A percentile compares a stretch with the other conserved stretches of the same genome.
Conservation (phyloP, 1,284 basidiomycete species). For the Puccinia coronata region DNA sequence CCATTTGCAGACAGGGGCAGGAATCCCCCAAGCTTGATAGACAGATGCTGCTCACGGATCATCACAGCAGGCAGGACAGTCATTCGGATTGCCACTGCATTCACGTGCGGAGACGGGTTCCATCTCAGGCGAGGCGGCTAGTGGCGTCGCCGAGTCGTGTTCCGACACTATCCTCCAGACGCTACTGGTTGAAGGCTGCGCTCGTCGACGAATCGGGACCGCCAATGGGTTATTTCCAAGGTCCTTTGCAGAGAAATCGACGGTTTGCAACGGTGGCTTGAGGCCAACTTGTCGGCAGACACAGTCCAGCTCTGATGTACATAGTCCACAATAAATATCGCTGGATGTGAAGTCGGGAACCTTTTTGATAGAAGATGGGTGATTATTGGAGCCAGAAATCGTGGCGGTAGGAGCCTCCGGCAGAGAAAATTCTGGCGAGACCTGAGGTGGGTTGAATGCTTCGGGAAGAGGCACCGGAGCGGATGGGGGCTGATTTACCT, state of each 20-base stretch:
- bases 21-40: background rate
- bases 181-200: constrained; percentile 29
- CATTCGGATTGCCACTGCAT: constrained; percentile 44
- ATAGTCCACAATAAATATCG: constrained; percentile 48
- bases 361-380: constrained; percentile 18
- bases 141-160: background rate
- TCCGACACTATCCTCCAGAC: constrained; percentile 29
- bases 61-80: constrained; percentile 46
- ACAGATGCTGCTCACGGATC: constrained; percentile 37
- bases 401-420: background rate
- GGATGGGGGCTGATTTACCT: background rate
- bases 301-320: constrained; percentile 47
- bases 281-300: constrained; percentile 47
- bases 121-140: background rate
- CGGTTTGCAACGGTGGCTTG: constrained; percentile 31
- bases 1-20: background rate
- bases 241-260: constrained; percentile 9
- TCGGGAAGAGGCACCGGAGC: background rate
- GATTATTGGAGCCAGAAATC: background rate
- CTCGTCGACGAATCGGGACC: constrained; percentile 30
- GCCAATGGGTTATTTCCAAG: background rate
- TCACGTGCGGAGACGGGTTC: constrained; percentile 25
- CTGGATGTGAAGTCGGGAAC: constrained; percentile 29
- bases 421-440: background rate
- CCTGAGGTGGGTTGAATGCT: background rate